phyloP scores from a whole-genome alignment of 2,329 filamentous ascomycete species.

The Salinomyces thailandicus region DNA sequence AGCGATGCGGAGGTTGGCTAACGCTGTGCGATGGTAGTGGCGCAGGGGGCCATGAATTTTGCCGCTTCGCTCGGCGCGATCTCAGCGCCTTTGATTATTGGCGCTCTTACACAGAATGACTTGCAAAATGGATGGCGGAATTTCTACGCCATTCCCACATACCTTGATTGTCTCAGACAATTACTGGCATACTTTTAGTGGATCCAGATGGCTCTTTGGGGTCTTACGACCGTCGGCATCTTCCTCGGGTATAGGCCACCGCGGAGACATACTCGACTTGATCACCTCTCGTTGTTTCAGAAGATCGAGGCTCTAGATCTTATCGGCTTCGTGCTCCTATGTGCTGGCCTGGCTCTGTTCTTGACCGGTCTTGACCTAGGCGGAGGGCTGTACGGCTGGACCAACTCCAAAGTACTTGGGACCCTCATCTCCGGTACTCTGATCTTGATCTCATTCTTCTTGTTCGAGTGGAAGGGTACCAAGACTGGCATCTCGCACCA shows the following conservation, averaged over 20 bases:
- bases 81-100: conserved; percentile 3
- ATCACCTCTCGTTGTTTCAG: conserved; percentile 6
- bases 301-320: conserved; percentile 12
- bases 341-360: conserved; percentile 13
- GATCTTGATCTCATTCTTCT: conserved; percentile 23
- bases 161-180: too few species aligned
- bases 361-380: conserved; percentile 23
- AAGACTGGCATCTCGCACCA: conserved; percentile 11
- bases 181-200: too few species aligned
- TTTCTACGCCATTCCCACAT: conserved; percentile 5
- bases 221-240: conserved; percentile 7
- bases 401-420: conserved; percentile 22
- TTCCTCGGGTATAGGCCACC: conserved; percentile 12
- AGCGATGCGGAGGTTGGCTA: not conserved
- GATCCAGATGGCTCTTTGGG: conserved; percentile 12
- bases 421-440: conserved; percentile 24
- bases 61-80: conserved; percentile 6
- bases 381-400: conserved; percentile 26
- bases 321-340: conserved; percentile 10
- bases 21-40: too few species aligned
- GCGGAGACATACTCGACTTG: conserved; percentile 7
- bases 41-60: conserved; percentile 6
- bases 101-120: conserved; percentile 2
- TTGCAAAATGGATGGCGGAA: conserved; percentile 9
- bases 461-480: conserved; percentile 12